A percentile compares a stretch with the other conserved stretches of the same genome.
These are phyloP conservation scores for Amphibolis antarctica DNA, from an alignment of 106 monocot genomes.

Conservation along the genomic window DNA sequence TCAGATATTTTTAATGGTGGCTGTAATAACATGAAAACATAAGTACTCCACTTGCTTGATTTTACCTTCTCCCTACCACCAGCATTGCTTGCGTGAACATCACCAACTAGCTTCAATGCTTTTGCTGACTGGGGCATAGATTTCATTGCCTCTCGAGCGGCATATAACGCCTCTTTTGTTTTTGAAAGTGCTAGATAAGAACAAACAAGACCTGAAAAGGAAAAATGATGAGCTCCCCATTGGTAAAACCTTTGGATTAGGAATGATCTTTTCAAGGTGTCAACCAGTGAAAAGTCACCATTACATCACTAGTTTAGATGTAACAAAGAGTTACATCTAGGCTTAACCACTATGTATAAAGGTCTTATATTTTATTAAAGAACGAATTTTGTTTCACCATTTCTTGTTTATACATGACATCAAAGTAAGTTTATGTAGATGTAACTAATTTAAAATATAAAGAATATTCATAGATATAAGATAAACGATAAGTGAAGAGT, in stretches of 20 bases:
- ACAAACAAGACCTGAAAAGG: slow-evolving; percentile 76
- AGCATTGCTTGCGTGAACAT: slow-evolving; percentile 90
- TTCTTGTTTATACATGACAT: too few species aligned
- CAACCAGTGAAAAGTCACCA: too few species aligned
- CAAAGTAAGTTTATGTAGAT: too few species aligned
- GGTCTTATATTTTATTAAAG: too few species aligned
- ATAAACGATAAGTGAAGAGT: too few species aligned
- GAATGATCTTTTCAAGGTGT: background rate
- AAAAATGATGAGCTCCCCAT: background rate
- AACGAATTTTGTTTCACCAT: too few species aligned
- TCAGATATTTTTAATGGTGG: background rate
- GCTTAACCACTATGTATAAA: too few species aligned
- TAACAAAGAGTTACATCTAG: too few species aligned
- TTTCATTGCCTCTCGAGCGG: slow-evolving; percentile 95
- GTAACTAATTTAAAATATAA: too few species aligned
- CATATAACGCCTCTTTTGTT: slow-evolving; percentile 76
- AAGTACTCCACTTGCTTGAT: background rate
- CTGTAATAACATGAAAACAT: background rate
- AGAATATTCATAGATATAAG: too few species aligned
- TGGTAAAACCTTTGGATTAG: background rate
- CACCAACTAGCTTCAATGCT: slow-evolving; percentile 95
- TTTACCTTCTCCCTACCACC: slow-evolving; percentile 84
- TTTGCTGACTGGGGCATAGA: slow-evolving; percentile 94
- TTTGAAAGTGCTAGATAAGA: slow-evolving; percentile 85
- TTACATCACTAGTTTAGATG: too few species aligned